phyloP scores from a whole-genome alignment of 2,329 filamentous ascomycete genomes.

The Ophiocordyceps australis region DNA sequence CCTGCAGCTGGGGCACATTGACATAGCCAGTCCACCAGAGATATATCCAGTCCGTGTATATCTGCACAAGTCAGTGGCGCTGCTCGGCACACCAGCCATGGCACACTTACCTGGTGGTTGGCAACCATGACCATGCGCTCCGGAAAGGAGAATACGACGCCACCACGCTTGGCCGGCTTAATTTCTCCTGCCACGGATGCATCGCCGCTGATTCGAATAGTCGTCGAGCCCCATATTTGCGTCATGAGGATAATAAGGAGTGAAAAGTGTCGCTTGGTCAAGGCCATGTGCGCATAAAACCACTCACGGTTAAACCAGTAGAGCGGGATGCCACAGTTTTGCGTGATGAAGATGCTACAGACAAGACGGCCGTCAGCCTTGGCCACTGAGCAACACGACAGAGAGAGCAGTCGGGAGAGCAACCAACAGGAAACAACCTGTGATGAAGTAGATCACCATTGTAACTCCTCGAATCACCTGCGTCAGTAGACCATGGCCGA shows the following conservation, averaged over 20 bases:
- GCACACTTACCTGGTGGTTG: conserved; percentile 53
- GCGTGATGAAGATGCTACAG: conserved; percentile 45
- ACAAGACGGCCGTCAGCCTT: background rate
- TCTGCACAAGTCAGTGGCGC: conserved; percentile 18
- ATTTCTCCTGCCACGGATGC: conserved; percentile 63
- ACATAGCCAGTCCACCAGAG: conserved; percentile 91
- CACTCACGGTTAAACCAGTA: conserved; percentile 60
- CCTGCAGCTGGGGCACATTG: conserved; percentile 55
- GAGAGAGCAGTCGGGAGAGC: background rate
- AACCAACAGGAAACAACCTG: conserved; percentile 28
- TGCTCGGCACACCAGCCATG: background rate
- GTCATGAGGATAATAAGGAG: conserved; percentile 65
- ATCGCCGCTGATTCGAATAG: conserved; percentile 70
- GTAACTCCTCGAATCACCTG: conserved; percentile 33
- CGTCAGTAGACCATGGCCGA: conserved; percentile 28
- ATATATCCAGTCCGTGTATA: conserved; percentile 86
- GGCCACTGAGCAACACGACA: background rate
- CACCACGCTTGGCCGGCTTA: conserved; percentile 48
- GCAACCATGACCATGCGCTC: conserved; percentile 70
- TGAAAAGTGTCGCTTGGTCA: conserved; percentile 73
- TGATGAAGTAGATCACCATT: conserved; percentile 23
- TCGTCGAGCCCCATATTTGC: conserved; percentile 73
- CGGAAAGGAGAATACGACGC: conserved; percentile 62
- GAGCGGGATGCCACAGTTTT: conserved; percentile 58
- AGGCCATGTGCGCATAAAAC: conserved; percentile 74